Percentiles rank a stretch among this genome's conserved stretches.
phyloP scores from a whole-genome alignment of 2,329 filamentous ascomycete genomes.

The Samsoniella hepiali region DNA sequence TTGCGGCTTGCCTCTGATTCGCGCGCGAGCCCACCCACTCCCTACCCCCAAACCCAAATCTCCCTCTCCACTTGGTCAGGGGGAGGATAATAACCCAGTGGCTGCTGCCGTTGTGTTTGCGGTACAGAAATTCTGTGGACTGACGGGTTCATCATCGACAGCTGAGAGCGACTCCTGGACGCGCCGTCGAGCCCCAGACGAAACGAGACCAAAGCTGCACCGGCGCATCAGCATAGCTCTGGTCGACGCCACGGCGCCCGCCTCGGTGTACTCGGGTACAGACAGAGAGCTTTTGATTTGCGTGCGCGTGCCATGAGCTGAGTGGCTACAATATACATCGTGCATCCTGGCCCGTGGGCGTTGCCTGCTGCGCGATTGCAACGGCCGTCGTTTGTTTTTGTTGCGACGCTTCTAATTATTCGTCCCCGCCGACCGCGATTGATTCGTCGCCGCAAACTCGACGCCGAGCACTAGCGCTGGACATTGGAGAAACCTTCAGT shows the following conservation, averaged over 20 bases:
- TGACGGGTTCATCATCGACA: slow-evolving; percentile 8
- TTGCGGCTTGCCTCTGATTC: slow-evolving; percentile 3
- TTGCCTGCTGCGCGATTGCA: background rate
- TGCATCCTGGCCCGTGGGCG: background rate
- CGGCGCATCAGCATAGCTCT: background rate
- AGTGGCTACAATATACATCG: background rate
- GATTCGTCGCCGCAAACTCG: slow-evolving; percentile 9
- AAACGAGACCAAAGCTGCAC: background rate
- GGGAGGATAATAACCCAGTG: background rate
- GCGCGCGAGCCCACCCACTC: slow-evolving; percentile 4
- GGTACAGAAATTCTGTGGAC: background rate
- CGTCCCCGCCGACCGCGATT: background rate
- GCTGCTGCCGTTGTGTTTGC: background rate
- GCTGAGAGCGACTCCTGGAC: slow-evolving; percentile 15
- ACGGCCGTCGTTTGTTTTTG: slow-evolving; percentile 10
- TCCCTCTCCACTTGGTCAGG: slow-evolving; percentile 3
- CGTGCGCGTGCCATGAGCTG: background rate
- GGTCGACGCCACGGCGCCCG: background rate
- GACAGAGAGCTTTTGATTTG: too few species aligned
- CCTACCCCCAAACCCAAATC: slow-evolving; percentile 1
- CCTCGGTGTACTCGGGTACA: background rate
- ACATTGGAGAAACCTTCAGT: background rate
- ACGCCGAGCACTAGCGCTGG: background rate
- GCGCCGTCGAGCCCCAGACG: slow-evolving; percentile 1
- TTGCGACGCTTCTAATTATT: background rate